phyloP scores from a whole-genome alignment of 1,284 basidiomycete genomes.

The Boletus coffeatus region DNA sequence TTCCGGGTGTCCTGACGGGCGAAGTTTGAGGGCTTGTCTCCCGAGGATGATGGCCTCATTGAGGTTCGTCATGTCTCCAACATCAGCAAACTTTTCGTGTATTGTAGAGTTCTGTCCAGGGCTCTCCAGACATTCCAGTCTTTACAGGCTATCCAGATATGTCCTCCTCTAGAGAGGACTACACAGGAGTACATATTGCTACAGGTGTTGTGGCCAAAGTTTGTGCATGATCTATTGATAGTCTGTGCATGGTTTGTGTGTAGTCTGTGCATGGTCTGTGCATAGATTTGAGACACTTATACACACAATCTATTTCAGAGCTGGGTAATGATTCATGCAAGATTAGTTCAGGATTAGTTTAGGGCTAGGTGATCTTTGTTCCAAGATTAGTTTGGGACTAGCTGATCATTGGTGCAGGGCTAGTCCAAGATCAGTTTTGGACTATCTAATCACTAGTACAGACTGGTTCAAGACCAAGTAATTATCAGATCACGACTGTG shows the following conservation, averaged over 20 bases:
- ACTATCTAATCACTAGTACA: too few relatives aligned
- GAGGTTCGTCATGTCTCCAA: too few relatives aligned
- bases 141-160: not conserved
- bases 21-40: too few relatives aligned
- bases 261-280: not conserved
- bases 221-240: not conserved
- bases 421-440: not conserved
- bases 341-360: not conserved
- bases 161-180: not conserved
- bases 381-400: not conserved
- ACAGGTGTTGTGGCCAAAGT: not conserved
- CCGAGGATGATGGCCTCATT: too few relatives aligned
- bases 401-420: not conserved
- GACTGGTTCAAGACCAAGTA: too few relatives aligned
- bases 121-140: not conserved
- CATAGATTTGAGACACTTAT: not conserved
- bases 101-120: not conserved
- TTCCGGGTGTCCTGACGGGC: too few relatives aligned
- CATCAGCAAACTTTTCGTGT: not conserved
- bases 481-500: not conserved
- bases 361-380: not conserved
- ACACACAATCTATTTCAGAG: not conserved
- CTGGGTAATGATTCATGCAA: too few relatives aligned
- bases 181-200: not conserved
- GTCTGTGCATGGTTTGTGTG: not conserved